Base-by-base conservation (phyloP, 1,284 basidiomycete genomes). In the Cutaneotrichosporon arboriforme region DNA sequence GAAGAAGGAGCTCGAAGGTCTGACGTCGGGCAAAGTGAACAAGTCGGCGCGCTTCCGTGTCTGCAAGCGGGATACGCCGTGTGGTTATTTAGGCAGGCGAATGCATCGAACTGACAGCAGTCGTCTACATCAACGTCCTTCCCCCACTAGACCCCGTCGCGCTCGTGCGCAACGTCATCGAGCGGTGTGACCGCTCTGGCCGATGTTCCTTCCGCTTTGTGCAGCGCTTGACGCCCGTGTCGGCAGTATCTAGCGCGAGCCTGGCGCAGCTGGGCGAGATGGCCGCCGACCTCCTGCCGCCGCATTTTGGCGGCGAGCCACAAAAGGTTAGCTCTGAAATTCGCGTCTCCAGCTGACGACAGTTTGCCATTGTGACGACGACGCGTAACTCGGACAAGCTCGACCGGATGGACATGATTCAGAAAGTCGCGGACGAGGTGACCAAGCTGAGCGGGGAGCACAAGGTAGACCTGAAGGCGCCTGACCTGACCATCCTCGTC, bases 361-460 rank as follows among this genome's bases (percentile, higher is more conserved):
- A 73, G 69, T 73, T 67, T 35, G 71, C 59, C 0, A 66, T 72
- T 23, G 54, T 62, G 15, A 57, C 64, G 4, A 68, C 62, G 46
- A 54, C 63, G 7, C 61, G 71, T 23, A 60, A 63, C 40, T 72
- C 68, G 12, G 53, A 61, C 45, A 63, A 60, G 40, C 44, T 73
- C 4, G 66, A 67, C 12, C 43, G 69, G 18, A 54, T 73, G 51
- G 63, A 69, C 14, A 65, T 70, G 64, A 73, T 73, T 58, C 63
- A 64, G 41, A 55, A 62, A 1, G 60, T 70, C 13, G 71, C 71
- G 3, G 66, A 68, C 33, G 53, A 64, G 22, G 66, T 73, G 3
- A 46, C 51, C 13, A 62, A 60, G 36, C 54, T 72, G 4, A 59
- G 58, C 15, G 40, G 46, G 8, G 61, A 55, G 2, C 71, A 73